Evolutionary conservation across 148 eudicot genomes (phyloP), one percentile per base, ranked within the genome.

Genomic region (Persicaria tinctoria): DNA sequence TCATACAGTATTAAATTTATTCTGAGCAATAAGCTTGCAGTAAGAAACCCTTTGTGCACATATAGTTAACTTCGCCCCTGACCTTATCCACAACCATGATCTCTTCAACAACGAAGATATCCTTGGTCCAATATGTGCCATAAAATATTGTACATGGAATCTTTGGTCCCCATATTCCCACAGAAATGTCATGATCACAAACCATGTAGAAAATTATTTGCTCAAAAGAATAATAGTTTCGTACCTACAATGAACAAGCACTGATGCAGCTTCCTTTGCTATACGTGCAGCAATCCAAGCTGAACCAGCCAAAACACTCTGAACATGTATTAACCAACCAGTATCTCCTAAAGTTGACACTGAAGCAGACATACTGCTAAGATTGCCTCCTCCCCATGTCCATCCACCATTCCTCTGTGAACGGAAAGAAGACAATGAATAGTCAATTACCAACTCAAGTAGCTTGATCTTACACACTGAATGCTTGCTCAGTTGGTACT

Each of bases 211-310:
- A 63, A 63, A 27, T 3, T 10, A 27, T 63, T 32, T 63, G 68
- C 16, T 32, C 45, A 63, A 27, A 38, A 63, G 68, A 38, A 12
- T 10, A 27, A 45, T 44, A 41, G 48, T 41, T 47, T 57, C 81
- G 57, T 53, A 96, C 99, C 97, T 96, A 92, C 99, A 96, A 87
- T 96, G 99, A 71, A 96, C 99, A 77, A 96, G 99, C 79, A 96
- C 97, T 59, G 99, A 88, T 46, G 99, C 97, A 71, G 90, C 89
- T 84, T 96, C 99, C 75, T 88, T 82, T 41, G 85, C 93, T 81
- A 96, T 80, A 74, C 97, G 97, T 73, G 97, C 97, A 78, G 99
- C 99, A 88, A 96, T 96, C 99, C 99, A 96, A 74, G 99, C 93
- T 75, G 99, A 90, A 83, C 99, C 99, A 79, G 95, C 97, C 80